Conservation (phyloP, 768 basidiomycete species). For the Hydnomerulius pinastri region DNA sequence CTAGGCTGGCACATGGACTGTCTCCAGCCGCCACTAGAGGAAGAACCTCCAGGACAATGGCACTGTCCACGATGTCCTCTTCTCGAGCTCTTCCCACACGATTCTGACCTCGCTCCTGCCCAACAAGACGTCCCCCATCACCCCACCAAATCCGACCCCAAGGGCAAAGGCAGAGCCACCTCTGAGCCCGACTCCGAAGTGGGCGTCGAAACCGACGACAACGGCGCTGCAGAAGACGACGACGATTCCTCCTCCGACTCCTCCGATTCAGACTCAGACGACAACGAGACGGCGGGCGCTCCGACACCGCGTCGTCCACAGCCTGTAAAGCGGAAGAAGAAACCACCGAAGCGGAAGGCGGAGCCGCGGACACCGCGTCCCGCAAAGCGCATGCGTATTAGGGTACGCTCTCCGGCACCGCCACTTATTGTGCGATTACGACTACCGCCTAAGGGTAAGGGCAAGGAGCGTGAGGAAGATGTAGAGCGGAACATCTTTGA, state of each 20-base stretch:
- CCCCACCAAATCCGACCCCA: conserved; percentile 25
- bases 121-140: conserved; percentile 38
- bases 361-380: conserved; percentile 31
- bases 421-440: conserved; percentile 53
- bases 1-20: conserved; percentile 87
- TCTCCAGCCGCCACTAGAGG: conserved; percentile 67
- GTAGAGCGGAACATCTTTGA: conserved; percentile 72
- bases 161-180: conserved; percentile 30
- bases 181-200: conserved; percentile 27
- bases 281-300: conserved; percentile 14
- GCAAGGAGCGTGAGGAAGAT: conserved; percentile 70
- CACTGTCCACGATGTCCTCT: conserved; percentile 67
- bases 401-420: conserved; percentile 36
- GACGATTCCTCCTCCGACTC: conserved; percentile 23
- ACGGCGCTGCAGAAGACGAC: conserved; percentile 33
- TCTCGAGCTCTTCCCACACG: conserved; percentile 16
- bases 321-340: conserved; percentile 29
- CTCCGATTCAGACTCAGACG: conserved; percentile 33
- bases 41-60: conserved; percentile 78
- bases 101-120: conserved; percentile 1
- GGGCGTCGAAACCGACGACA: conserved; percentile 37
- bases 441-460: conserved; percentile 62
- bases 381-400: conserved; percentile 49
- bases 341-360: conserved; percentile 25
- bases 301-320: conserved; percentile 12